A percentile compares a stretch with the other conserved stretches of the same genome.
Evolutionary conservation across 1,139 yeast genomes (phyloP).

Genomic region (Taphrina confusa): DNA sequence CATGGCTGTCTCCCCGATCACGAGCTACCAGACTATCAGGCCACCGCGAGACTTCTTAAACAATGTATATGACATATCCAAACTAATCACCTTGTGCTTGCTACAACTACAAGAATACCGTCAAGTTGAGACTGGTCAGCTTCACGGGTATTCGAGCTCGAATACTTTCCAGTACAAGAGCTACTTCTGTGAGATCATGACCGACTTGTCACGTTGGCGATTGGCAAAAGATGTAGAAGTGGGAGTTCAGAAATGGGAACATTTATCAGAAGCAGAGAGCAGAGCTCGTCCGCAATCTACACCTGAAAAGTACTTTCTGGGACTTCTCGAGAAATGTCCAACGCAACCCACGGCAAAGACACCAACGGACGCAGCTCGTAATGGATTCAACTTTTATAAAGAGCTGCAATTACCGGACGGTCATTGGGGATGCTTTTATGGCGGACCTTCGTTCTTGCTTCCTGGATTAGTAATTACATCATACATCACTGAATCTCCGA

Average conservation of each 20-base stretch:
- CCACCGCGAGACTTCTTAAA: too few relatives aligned
- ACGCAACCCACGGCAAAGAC: slow-evolving; percentile 43
- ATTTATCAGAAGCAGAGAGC: slow-evolving; percentile 2
- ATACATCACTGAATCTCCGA: slow-evolving; percentile 67
- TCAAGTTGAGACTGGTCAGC: too few relatives aligned
- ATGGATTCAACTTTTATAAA: slow-evolving; percentile 72
- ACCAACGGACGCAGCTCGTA: slow-evolving; percentile 65
- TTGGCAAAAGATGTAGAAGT: slow-evolving; percentile 9
- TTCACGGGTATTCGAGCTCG: background rate
- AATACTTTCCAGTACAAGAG: background rate
- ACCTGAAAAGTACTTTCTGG: slow-evolving; percentile 26
- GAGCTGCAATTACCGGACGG: slow-evolving; percentile 72
- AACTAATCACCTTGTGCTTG: too few relatives aligned
- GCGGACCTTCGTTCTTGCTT: slow-evolving; percentile 97
- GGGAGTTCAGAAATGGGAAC: slow-evolving; percentile 32
- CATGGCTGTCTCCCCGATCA: too few relatives aligned
- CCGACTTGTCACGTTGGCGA: slow-evolving; percentile 29
- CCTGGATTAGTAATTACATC: slow-evolving; percentile 80
- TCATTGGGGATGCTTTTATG: slow-evolving; percentile 85
- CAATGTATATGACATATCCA: too few relatives aligned
- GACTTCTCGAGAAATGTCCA: background rate
- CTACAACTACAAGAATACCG: too few relatives aligned
- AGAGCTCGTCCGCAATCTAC: slow-evolving; percentile 11
- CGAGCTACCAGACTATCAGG: too few relatives aligned
- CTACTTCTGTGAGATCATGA: too few relatives aligned